phyloP scores from a whole-genome alignment of 495 filamentous ascomycete species.

The Podospora pseudopauciseta region DNA sequence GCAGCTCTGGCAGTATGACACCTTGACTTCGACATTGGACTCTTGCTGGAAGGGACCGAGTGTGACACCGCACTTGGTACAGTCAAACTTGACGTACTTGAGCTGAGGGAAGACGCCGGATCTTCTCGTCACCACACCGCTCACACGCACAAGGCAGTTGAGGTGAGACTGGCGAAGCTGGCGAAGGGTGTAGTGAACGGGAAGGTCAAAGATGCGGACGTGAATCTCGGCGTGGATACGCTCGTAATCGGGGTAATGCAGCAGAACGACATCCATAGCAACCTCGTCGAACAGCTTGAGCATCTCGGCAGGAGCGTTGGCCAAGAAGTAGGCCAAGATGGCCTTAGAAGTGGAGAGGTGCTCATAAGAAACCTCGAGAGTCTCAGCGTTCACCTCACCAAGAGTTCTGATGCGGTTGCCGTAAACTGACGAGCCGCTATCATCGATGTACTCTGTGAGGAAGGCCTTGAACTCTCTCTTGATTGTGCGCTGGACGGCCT shows the following conservation, averaged over 20 bases:
- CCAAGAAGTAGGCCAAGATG: conserved; percentile 95
- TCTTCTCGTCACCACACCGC: conserved; percentile 90
- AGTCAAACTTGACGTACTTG: conserved; percentile 97
- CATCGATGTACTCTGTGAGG: conserved; percentile 91
- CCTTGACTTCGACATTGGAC: conserved; percentile 90
- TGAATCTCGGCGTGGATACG: conserved; percentile 98
- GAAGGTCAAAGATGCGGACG: conserved; percentile 92
- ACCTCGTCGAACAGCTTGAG: conserved; percentile 96
- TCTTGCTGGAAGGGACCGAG: conserved; percentile 97
- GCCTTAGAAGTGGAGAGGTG: conserved; percentile 86
- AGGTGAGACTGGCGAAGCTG: conserved; percentile 95
- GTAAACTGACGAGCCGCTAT: conserved; percentile 83
- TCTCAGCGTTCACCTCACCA: conserved; percentile 94
- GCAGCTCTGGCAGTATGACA: conserved; percentile 95
- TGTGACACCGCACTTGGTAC: conserved; percentile 84
- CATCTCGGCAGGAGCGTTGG: conserved; percentile 89
- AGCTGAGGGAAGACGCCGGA: conserved; percentile 98
- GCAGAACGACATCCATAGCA: conserved; percentile 88
- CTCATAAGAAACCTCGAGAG: conserved; percentile 92
- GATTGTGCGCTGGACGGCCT: conserved; percentile 87
- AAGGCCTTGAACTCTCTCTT: conserved; percentile 96
- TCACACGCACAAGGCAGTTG: conserved; percentile 92
- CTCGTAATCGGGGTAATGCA: conserved; percentile 96
- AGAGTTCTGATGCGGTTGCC: conserved; percentile 88
- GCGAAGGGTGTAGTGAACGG: conserved; percentile 92